phyloP scores from a whole-genome alignment of 2,329 filamentous ascomycete species.

The Ophioceras dolichostomum region DNA sequence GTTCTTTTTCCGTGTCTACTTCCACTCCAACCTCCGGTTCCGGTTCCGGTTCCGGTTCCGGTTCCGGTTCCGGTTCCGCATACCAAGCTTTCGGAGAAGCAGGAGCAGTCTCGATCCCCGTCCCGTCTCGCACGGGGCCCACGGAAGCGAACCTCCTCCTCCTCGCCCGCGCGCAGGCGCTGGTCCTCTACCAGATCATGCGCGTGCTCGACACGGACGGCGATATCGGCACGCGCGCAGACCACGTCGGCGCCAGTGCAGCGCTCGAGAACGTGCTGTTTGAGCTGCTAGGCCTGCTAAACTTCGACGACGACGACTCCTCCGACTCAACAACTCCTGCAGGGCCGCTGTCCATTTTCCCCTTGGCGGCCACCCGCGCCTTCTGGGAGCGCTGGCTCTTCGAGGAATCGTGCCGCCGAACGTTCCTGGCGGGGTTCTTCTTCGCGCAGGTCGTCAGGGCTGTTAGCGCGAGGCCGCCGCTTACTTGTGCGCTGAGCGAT shows the following conservation, averaged over 20 bases:
- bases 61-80: not conserved
- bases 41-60: not conserved
- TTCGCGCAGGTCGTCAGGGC: not conserved
- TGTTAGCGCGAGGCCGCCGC: constrained; percentile 8
- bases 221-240: constrained; percentile 17
- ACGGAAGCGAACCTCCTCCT: constrained; percentile 11
- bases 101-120: not conserved
- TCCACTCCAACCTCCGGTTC: constrained; percentile 4
- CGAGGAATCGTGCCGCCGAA: constrained; percentile 38
- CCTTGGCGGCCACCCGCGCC: constrained; percentile 24
- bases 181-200: constrained; percentile 32
- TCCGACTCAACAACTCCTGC: constrained; percentile 2
- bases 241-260: constrained; percentile 16
- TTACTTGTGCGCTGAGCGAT: constrained; percentile 24
- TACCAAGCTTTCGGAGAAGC: no score
- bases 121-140: not conserved
- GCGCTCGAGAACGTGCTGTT: constrained; percentile 20
- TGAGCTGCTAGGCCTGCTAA: constrained; percentile 18
- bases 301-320: constrained; percentile 13
- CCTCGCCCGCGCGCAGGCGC: constrained; percentile 26
- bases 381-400: constrained; percentile 41
- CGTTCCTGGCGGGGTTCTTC: not conserved
- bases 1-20: no score
- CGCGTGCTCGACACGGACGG: constrained; percentile 31
- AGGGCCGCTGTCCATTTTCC: constrained; percentile 15